These are phyloP conservation scores for Liriodendron chinense DNA, from an alignment of 164 flowering plant genomes.

Conservation along the genomic window DNA sequence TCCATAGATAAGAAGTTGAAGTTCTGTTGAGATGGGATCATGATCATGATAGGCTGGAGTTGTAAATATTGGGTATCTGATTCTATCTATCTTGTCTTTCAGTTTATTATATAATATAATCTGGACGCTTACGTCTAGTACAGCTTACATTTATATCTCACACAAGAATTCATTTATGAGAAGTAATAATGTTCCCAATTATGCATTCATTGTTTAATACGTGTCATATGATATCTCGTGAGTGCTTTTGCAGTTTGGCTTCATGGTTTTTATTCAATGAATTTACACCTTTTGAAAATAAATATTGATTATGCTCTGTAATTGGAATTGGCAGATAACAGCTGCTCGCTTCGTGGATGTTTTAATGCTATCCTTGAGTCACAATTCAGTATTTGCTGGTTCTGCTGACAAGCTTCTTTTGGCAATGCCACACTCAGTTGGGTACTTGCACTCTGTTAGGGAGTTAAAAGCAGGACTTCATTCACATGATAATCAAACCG, in stretches of 20 bases:
- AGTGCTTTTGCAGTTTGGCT: neutral
- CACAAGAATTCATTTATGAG: no score
- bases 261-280: neutral
- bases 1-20: no score
- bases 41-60: no score
- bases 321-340: conserved; percentile 41
- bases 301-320: conserved; percentile 7
- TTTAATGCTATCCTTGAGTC: conserved; percentile 64
- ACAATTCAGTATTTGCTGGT: conserved; percentile 77
- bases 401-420: conserved; percentile 61
- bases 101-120: no score
- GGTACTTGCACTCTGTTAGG: conserved; percentile 68
- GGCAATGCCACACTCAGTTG: conserved; percentile 50
- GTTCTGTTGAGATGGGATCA: no score
- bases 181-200: no score
- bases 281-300: neutral
- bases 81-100: no score
- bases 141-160: no score
- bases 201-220: neutral
- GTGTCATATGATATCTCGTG: neutral
- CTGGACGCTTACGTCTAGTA: no score
- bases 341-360: conserved; percentile 70
- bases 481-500: conserved; percentile 10
- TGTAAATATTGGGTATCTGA: no score
- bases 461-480: conserved; percentile 49